These are phyloP conservation scores for Fusarium tjaetaba DNA, from an alignment of 2,329 filamentous ascomycete species.

Conservation along the genomic window DNA sequence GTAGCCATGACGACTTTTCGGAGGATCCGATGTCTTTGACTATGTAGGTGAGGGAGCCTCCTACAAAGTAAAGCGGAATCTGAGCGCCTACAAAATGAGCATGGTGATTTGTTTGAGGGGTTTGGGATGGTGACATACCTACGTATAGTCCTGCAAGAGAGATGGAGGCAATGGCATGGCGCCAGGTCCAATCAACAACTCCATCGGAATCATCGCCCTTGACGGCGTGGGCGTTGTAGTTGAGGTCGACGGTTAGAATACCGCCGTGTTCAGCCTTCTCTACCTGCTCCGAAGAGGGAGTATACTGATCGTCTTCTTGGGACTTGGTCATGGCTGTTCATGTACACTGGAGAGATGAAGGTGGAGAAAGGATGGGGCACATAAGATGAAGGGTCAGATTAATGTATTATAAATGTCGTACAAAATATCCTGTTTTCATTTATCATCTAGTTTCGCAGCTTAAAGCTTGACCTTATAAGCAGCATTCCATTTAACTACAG, in stretches of 20 bases:
- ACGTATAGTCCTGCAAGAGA: neutral
- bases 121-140: neutral
- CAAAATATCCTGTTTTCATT: too few species aligned
- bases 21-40: neutral
- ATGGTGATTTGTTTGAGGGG: accelerated
- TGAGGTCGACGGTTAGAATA: neutral
- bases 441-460: accelerated
- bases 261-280: neutral
- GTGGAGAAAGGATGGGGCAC: accelerated
- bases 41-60: neutral
- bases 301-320: too few species aligned
- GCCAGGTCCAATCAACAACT: neutral
- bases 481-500: too few species aligned
- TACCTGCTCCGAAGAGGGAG: neutral
- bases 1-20: neutral
- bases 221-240: neutral
- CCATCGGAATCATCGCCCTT: neutral
- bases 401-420: neutral
- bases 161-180: neutral
- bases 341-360: accelerated
- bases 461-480: too few species aligned
- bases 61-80: neutral
- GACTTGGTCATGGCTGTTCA: neutral
- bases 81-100: neutral
- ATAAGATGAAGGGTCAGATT: neutral